A percentile compares a stretch with the other conserved stretches of the same genome.
Conservation (phyloP, 176 grass and related monocot genomes). For the Carex pumila region DNA sequence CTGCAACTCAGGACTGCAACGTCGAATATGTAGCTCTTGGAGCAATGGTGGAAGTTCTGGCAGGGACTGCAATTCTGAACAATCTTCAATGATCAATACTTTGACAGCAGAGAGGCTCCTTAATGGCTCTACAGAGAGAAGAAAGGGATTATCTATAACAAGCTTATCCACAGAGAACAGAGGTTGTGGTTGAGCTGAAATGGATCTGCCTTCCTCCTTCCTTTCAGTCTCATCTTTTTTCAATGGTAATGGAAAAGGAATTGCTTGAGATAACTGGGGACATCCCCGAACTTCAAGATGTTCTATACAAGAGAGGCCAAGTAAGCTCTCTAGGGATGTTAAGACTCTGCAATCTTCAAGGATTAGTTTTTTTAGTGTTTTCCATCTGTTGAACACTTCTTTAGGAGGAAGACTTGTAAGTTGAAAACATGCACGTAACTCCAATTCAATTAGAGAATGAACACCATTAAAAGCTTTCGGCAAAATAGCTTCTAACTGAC, state of each 20-base stretch:
- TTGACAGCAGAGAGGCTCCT: not conserved
- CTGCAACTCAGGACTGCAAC: too few species aligned
- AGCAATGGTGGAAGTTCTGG: not conserved
- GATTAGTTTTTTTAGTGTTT: too few species aligned
- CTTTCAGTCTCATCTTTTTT: not conserved
- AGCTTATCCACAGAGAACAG: not conserved
- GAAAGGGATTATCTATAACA: not conserved
- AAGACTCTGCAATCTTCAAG: too few species aligned
- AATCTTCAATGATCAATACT: not conserved
- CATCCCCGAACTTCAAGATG: not conserved
- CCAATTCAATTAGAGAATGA: not conserved
- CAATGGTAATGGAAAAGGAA: not conserved
- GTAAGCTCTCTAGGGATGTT: not conserved
- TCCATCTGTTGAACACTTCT: not conserved
- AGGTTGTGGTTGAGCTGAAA: not conserved
- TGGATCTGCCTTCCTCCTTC: not conserved
- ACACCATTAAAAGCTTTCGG: not conserved
- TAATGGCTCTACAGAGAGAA: not conserved
- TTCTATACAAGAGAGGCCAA: not conserved
- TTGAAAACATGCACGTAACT: not conserved
- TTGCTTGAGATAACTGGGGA: not conserved
- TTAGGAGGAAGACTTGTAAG: not conserved
- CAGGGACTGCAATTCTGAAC: not conserved
- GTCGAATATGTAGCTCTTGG: not conserved
- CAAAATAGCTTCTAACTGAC: not conserved